These are phyloP conservation scores for Solanum chiquidenum DNA, from an alignment of 257 asterid genomes.

Conservation along the genomic window DNA sequence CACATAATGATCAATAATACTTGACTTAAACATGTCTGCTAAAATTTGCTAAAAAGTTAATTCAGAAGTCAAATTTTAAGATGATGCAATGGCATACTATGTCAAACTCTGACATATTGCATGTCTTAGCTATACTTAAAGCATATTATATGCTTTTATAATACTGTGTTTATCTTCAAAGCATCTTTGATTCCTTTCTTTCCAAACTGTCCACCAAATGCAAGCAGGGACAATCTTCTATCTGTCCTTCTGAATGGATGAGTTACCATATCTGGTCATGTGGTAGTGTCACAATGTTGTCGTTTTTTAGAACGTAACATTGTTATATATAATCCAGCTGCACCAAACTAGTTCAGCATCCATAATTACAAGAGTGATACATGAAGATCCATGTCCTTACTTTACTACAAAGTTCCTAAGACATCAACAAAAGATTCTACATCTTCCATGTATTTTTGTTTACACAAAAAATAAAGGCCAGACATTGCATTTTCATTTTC, in stretches of 20 bases:
- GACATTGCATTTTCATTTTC: neutral
- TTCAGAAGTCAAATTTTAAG: neutral
- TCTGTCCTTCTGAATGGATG: neutral
- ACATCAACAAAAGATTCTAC: neutral
- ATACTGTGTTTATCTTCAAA: neutral
- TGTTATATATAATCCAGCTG: neutral
- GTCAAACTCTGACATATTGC: neutral
- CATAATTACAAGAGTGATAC: neutral
- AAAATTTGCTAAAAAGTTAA: neutral
- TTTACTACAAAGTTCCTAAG: neutral
- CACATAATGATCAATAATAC: neutral
- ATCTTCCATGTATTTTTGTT: neutral
- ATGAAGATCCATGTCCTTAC: neutral
- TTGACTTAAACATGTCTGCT: neutral
- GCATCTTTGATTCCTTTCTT: neutral
- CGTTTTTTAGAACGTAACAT: neutral
- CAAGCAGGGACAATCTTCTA: neutral
- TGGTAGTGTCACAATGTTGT: neutral
- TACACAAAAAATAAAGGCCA: neutral
- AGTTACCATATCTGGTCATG: neutral
- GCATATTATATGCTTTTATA: neutral
- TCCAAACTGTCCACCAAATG: neutral
- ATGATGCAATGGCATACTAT: neutral
- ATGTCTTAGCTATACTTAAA: neutral
- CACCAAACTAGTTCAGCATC: neutral